Percentiles rank a stretch among this genome's conserved stretches.
These are phyloP conservation scores for Cladorrhinum sp. DNA, from an alignment of 2,329 filamentous ascomycete genomes.

Conservation along the genomic window DNA sequence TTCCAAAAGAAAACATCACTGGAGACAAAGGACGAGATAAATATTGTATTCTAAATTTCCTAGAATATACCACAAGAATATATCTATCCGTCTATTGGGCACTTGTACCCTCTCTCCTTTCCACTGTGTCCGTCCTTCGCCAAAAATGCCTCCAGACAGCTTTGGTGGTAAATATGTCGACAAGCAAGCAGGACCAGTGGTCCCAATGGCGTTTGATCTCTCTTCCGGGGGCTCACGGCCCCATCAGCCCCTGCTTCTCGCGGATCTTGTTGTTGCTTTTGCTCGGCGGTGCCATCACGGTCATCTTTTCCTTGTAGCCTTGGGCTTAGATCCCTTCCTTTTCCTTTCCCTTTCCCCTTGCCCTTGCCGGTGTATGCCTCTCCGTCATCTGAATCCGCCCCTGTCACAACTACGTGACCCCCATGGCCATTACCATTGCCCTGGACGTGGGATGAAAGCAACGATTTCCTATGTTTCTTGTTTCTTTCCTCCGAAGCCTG, in stretches of 20 bases:
- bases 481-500: constrained; percentile 44
- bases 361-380: constrained; percentile 36
- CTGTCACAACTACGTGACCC: constrained; percentile 25
- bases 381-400: constrained; percentile 10
- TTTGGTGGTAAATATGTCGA: constrained; percentile 67
- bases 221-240: constrained; percentile 33
- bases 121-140: constrained; percentile 42
- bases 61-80: background rate
- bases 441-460: constrained; percentile 27
- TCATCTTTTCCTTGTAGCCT: constrained; percentile 30
- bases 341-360: constrained; percentile 59
- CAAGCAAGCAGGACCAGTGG: constrained; percentile 67
- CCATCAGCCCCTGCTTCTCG: constrained; percentile 35
- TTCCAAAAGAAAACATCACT: background rate
- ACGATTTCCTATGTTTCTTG: constrained; percentile 39
- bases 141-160: constrained; percentile 64
- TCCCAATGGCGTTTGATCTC: constrained; percentile 52
- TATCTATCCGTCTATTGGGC: constrained; percentile 53
- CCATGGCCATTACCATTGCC: constrained; percentile 36
- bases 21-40: constrained; percentile 11
- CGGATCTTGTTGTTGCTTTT: constrained; percentile 37
- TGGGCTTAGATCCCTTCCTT: constrained; percentile 42
- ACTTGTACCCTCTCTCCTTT: constrained; percentile 49
- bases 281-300: constrained; percentile 22
- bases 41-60: background rate